These are phyloP conservation scores for Crithidia sp. DNA, from an alignment of 208 protist species.

Conservation along the genomic window DNA sequence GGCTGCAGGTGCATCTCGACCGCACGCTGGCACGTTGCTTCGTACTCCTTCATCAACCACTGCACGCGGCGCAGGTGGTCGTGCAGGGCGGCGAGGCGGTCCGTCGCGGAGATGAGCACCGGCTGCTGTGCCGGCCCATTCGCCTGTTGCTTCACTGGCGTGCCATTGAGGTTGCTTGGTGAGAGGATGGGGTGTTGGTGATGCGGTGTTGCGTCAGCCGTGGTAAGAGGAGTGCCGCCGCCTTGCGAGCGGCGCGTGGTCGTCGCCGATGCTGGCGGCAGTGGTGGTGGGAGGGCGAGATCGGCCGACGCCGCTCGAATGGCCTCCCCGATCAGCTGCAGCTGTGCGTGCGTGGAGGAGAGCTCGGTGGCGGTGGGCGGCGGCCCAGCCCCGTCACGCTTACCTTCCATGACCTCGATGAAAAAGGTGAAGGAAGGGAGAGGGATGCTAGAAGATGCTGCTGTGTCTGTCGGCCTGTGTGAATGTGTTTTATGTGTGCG, in stretches of 20 bases:
- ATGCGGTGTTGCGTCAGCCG: too few species aligned
- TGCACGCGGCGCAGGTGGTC: slow-evolving; percentile 29
- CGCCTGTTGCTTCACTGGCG: neutral
- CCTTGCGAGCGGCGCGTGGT: neutral
- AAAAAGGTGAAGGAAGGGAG: too few species aligned
- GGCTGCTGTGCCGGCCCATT: neutral
- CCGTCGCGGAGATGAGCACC: slow-evolving; percentile 7
- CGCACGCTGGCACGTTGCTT: slow-evolving; percentile 28
- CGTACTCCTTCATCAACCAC: slow-evolving; percentile 43
- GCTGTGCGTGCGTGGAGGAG: slow-evolving; percentile 27
- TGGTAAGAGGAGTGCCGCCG: neutral
- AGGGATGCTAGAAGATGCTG: too few species aligned
- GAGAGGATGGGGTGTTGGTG: too few species aligned
- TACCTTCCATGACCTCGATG: neutral
- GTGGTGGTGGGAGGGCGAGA: slow-evolving; percentile 5
- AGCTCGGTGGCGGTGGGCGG: slow-evolving; percentile 3
- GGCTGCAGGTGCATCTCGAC: slow-evolving; percentile 25
- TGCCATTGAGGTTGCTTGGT: neutral
- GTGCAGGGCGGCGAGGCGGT: slow-evolving; percentile 24
- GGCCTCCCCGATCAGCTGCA: slow-evolving; percentile 15
- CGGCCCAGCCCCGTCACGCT: neutral
- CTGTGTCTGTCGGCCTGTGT: too few species aligned
- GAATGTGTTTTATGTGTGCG: too few species aligned
- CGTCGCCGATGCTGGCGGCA: neutral
- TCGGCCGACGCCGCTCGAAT: slow-evolving; percentile 17